phyloP scores from a whole-genome alignment of 78 protist species.

The Blattamonas nauphoetae region DNA sequence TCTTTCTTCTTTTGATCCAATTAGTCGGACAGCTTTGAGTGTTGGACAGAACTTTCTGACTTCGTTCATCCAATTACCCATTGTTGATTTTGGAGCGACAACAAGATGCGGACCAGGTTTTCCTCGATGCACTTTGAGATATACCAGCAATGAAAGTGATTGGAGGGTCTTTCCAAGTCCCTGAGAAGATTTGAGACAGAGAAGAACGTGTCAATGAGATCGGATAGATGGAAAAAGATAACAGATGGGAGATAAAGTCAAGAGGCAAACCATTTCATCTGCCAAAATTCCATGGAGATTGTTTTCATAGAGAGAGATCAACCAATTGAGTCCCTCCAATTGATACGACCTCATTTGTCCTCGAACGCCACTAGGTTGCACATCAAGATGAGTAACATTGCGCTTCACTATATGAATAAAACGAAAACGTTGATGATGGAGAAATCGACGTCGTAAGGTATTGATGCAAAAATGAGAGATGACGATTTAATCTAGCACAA shows the following conservation, averaged over 20 bases:
- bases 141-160: constrained; percentile 63
- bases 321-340: constrained; percentile 74
- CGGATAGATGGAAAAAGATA: background rate
- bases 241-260: background rate
- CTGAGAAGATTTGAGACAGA: background rate
- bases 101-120: constrained; percentile 58
- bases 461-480: no score
- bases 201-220: background rate
- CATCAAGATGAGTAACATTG: no score
- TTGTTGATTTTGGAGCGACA: constrained; percentile 81
- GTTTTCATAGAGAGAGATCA: constrained; percentile 26
- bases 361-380: background rate
- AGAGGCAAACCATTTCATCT: constrained; percentile 38
- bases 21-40: constrained; percentile 34
- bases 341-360: constrained; percentile 55
- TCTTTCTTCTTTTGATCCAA: constrained; percentile 73
- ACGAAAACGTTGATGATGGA: no score
- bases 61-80: constrained; percentile 58
- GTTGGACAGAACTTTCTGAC: constrained; percentile 34
- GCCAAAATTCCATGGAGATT: constrained; percentile 40
- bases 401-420: no score
- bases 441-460: no score
- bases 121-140: constrained; percentile 43
- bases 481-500: no score
- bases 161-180: constrained; percentile 87